A percentile compares a stretch with the other conserved stretches of the same genome.
phyloP scores from a whole-genome alignment of 495 filamentous ascomycete species.

The Podospora tetraspora region DNA sequence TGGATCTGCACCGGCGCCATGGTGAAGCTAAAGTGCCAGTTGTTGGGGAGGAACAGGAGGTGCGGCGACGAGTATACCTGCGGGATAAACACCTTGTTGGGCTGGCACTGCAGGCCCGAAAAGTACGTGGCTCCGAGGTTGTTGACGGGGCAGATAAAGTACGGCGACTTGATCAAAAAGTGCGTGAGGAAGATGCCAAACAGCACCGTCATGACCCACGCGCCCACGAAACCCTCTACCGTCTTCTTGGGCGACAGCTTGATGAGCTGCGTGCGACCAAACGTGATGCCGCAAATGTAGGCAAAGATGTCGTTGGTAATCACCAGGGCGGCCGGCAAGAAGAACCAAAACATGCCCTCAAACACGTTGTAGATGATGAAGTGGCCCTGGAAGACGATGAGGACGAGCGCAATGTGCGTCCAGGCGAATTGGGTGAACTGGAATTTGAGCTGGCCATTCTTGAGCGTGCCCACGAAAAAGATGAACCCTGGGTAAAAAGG shows the following conservation, averaged over 20 bases:
- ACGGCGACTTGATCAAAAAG: conserved; percentile 83
- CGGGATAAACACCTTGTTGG: conserved; percentile 88
- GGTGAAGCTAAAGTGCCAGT: conserved; percentile 50
- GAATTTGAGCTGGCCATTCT: conserved; percentile 92
- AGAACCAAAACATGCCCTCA: conserved; percentile 99
- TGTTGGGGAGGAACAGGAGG: conserved; percentile 51
- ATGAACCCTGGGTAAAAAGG: conserved; percentile 69
- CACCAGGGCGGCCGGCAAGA: conserved; percentile 89
- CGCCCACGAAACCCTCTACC: conserved; percentile 94
- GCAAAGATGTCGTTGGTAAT: conserved; percentile 99
- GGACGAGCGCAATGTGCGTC: conserved; percentile 98
- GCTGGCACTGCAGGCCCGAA: conserved; percentile 82
- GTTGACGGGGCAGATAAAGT: conserved; percentile 97
- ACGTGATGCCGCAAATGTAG: conserved; percentile 95
- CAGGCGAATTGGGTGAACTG: conserved; percentile 99
- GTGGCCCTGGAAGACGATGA: conserved; percentile 97
- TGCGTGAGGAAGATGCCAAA: conserved; percentile 82
- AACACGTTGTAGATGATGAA: conserved; percentile 99
- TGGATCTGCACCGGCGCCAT: conserved; percentile 93
- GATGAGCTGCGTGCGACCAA: conserved; percentile 94
- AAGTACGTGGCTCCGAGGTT: conserved; percentile 90
- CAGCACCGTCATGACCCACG: conserved; percentile 90
- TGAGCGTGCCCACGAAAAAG: conserved; percentile 95
- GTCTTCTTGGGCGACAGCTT: conserved; percentile 99
- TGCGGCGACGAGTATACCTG: conserved; percentile 77